These are phyloP conservation scores for Globisporangium barbulae DNA, from an alignment of 352 stramenopile species.

Conservation along the genomic window DNA sequence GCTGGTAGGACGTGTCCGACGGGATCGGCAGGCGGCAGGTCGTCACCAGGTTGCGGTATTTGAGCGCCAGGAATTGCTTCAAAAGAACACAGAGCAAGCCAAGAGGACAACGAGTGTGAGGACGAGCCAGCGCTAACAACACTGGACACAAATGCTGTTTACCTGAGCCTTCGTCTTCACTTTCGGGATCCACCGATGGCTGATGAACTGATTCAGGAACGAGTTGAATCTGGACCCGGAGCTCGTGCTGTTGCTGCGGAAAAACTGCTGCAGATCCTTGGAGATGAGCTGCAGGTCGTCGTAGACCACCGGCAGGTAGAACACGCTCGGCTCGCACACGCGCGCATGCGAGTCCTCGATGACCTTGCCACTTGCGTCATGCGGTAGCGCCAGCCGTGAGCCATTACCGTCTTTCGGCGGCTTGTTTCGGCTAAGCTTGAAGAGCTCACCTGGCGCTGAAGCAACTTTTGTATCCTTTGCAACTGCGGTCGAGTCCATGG, in stretches of 20 bases:
- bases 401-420: conserved; percentile 24
- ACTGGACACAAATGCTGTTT: background rate
- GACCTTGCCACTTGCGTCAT: conserved; percentile 22
- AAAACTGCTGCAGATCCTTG: conserved; percentile 57
- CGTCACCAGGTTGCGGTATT: conserved; percentile 42
- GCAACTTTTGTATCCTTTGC: conserved; percentile 23
- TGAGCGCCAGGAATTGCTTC: conserved; percentile 55
- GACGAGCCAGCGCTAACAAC: background rate
- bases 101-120: background rate
- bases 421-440: conserved; percentile 68
- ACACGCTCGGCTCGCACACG: conserved; percentile 73
- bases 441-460: conserved; percentile 28
- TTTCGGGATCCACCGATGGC: conserved; percentile 73
- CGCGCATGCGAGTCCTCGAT: conserved; percentile 27
- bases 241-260: conserved; percentile 20
- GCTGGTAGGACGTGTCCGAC: conserved; percentile 73
- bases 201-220: conserved; percentile 68
- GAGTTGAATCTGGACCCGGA: conserved; percentile 34
- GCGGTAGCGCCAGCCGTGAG: conserved; percentile 20
- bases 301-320: conserved; percentile 73
- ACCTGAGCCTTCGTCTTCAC: conserved; percentile 64
- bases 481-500: conserved; percentile 14
- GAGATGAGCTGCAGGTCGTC: conserved; percentile 61
- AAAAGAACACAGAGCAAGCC: background rate
- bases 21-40: conserved; percentile 51